A percentile compares a stretch with the other conserved stretches of the same genome.
phyloP scores from a whole-genome alignment of 257 asterid genomes.

The Eucommia ulmoides region DNA sequence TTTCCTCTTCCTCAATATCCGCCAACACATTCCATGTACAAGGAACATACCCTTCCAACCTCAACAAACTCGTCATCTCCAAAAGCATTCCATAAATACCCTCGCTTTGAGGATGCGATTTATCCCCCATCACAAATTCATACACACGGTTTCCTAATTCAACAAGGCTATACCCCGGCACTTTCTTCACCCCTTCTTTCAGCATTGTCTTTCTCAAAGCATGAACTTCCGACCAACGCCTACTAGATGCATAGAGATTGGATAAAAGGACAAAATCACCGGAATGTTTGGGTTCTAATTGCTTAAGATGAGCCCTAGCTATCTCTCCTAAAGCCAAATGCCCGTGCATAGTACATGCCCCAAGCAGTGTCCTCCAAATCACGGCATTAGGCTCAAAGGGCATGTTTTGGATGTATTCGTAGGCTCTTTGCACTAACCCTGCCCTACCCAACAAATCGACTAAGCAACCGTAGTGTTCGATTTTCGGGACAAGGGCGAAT shows the following conservation, averaged over 20 bases:
- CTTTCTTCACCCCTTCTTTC: not conserved
- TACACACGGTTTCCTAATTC: not conserved
- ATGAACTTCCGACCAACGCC: constrained; percentile 1
- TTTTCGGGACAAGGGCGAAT: not conserved
- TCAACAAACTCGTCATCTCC: constrained; percentile 1
- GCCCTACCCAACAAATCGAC: constrained; percentile 2
- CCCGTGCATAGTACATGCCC: constrained; percentile 1
- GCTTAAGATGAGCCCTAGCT: not conserved
- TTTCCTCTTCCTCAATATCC: constrained; percentile 2
- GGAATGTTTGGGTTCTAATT: not conserved
- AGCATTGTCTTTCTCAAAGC: not conserved
- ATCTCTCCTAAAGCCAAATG: constrained; percentile 2
- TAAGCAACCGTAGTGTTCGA: constrained; percentile 1
- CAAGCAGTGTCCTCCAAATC: constrained; percentile 1
- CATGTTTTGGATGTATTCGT: not conserved
- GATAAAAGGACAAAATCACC: not conserved
- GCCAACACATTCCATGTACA: not conserved
- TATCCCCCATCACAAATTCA: not conserved
- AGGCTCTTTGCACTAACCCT: not conserved
- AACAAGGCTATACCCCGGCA: not conserved
- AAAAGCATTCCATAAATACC: not conserved
- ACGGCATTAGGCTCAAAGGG: not conserved
- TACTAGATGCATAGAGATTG: constrained; percentile 1
- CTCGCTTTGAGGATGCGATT: constrained; percentile 1
- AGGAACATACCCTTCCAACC: constrained; percentile 3